phyloP scores from a whole-genome alignment of 208 protist species.

The Trypanosomatidae sp. region DNA sequence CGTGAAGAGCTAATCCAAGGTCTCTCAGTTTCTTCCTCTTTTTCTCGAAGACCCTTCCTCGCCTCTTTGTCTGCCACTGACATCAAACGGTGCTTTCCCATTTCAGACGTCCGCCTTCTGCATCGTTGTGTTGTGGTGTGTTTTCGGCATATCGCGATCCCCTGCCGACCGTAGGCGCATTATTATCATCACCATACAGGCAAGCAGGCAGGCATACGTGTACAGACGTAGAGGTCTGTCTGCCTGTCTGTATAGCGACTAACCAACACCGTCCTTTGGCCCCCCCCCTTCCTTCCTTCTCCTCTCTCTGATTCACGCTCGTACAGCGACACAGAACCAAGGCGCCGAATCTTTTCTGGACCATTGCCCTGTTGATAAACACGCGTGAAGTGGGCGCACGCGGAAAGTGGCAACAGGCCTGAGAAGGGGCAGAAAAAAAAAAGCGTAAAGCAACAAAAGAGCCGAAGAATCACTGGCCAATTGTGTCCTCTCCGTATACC shows the following conservation, averaged over 20 bases:
- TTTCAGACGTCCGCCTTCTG: neutral
- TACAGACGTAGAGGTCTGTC: too few species aligned
- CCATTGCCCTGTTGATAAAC: neutral
- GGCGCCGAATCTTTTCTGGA: neutral
- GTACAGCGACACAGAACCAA: neutral
- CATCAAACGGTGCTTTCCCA: neutral
- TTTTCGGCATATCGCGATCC: neutral
- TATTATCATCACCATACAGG: too few species aligned
- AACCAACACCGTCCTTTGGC: neutral
- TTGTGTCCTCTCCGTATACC: neutral
- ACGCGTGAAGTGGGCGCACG: neutral
- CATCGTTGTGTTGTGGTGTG: neutral
- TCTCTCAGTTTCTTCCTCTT: neutral
- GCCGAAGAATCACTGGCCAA: neutral
- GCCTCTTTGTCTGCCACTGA: neutral
- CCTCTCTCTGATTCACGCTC: neutral
- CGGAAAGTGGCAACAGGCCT: neutral
- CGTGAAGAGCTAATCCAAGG: neutral
- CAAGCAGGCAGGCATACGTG: too few species aligned
- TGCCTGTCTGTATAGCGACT: neutral
- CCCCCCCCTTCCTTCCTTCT: neutral
- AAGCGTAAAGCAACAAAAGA: neutral
- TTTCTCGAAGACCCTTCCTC: neutral
- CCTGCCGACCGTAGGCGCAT: neutral
- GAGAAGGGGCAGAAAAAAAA: neutral